Evolutionary conservation across 768 basidiomycete species (phyloP), one percentile per base, ranked within the genome.

Genomic region (Serendipita sp.): DNA sequence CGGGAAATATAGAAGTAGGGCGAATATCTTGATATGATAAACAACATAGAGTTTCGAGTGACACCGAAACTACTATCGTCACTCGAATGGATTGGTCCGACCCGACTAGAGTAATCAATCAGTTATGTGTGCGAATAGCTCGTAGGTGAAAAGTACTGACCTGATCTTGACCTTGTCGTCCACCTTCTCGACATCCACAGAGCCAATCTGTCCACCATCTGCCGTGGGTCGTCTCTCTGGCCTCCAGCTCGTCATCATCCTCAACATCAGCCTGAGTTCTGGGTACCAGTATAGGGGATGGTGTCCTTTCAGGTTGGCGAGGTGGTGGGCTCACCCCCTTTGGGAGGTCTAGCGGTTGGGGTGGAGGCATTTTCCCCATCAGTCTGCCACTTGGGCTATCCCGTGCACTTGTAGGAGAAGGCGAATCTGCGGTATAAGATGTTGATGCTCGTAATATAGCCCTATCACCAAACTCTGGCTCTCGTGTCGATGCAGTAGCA

Each of bases 201-300:
- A 90, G 72, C 87, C 88, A 89, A 37, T 90, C 88, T 71, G 88
- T 88, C 88, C 88, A 90, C 88, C 88, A 90, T 66, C 80, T 75
- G 3, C 78, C 76, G 60, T 78, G 75, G 47, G 74, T 74, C 32
- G 67, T 70, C 44, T 73, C 74, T 7, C 75, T 74, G 3, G 72
- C 70, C n/a, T 73, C 69, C 18, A 67, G 65, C 18, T 72, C 65
- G 41, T 66, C 41, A 28, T 68, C 37, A 34, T 69, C 63, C 65
- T 18, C 24, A 32, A 60, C 32, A 8, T 60, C 56, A n/a, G 56
- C 56, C 10, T 35, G 28, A 8, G 28, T 28, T 28, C 56, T 60
- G 10, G 8, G 24, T n/a, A 60, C 35, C 24, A 60, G 10, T 41
- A 68, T 64, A 8, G 65, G 68, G 2, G 70, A 66, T 1, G 77